A percentile compares a stretch with the other conserved stretches of the same genome.
Conservation (phyloP, 495 filamentous ascomycete species). For the Tuber calosporum region DNA sequence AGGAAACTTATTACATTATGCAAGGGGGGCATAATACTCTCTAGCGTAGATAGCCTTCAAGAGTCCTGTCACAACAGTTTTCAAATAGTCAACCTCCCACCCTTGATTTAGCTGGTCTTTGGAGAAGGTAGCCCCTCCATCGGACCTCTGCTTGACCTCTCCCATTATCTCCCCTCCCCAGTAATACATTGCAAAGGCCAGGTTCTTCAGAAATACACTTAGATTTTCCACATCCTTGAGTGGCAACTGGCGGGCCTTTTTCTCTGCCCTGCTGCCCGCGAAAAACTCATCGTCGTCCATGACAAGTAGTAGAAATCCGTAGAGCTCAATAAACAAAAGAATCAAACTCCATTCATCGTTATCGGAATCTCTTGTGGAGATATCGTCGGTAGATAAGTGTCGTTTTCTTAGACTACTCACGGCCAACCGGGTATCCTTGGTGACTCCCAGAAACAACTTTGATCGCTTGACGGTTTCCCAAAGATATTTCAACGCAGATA, state of each 20-base stretch:
- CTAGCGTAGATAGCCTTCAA: constrained; percentile 85
- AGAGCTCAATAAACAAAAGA: constrained; percentile 86
- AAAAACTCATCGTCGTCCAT: constrained; percentile 91
- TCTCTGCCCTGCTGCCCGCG: constrained; percentile 39
- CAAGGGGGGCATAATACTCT: constrained; percentile 52
- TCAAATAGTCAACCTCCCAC: constrained; percentile 71
- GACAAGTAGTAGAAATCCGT: constrained; percentile 80
- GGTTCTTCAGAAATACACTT: constrained; percentile 78
- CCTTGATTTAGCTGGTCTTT: constrained; percentile 52
- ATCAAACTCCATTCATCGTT: constrained; percentile 82
- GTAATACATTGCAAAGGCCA: constrained; percentile 88
- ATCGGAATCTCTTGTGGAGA: constrained; percentile 31
- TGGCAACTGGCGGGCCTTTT: constrained; percentile 47
- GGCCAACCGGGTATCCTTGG: constrained; percentile 50
- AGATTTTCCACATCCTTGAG: constrained; percentile 65
- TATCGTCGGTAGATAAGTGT: constrained; percentile 10
- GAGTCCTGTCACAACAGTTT: constrained; percentile 71
- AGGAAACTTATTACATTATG: constrained; percentile 9
- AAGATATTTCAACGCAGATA: constrained; percentile 79
- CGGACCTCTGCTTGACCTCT: constrained; percentile 47
- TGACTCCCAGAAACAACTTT: constrained; percentile 58
- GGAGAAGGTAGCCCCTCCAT: constrained; percentile 42
- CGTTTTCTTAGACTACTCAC: constrained; percentile 52
- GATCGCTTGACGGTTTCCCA: constrained; percentile 71
- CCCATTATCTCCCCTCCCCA: constrained; percentile 62